Conservation (phyloP, 2,329 filamentous ascomycete genomes). For the Neopestalotiopsis clavispora region DNA sequence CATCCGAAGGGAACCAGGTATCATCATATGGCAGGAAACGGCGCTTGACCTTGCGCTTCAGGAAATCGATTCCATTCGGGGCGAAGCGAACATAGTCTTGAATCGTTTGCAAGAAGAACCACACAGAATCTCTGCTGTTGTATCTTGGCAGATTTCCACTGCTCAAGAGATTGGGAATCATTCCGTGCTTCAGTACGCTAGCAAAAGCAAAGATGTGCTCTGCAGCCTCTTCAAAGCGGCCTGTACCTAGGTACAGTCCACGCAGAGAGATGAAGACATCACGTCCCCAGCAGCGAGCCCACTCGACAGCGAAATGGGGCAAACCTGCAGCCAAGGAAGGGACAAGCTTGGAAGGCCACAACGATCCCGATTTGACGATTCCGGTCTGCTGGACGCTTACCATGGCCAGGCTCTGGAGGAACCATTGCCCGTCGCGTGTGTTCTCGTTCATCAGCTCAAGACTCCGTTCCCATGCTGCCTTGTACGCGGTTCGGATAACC, state of each 20-base stretch:
- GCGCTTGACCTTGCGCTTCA: conserved; percentile 78
- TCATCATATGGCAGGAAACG: conserved; percentile 96
- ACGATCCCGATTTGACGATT: conserved; percentile 84
- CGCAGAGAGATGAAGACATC: conserved; percentile 96
- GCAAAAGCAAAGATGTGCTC: conserved; percentile 96
- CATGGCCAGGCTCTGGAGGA: conserved; percentile 86
- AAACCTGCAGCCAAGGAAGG: conserved; percentile 90
- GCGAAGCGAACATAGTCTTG: conserved; percentile 89
- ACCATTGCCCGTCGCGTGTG: conserved; percentile 81
- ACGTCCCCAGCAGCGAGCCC: conserved; percentile 96
- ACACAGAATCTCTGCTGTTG: conserved; percentile 94
- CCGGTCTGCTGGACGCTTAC: conserved; percentile 92
- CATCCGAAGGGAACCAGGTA: conserved; percentile 85
- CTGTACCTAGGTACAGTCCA: conserved; percentile 89
- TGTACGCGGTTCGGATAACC: conserved; percentile 85
- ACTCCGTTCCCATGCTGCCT: conserved; percentile 77
- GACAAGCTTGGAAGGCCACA: conserved; percentile 85
- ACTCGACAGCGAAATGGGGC: conserved; percentile 91
- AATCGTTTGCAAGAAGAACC: conserved; percentile 97
- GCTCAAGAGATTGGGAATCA: conserved; percentile 94
- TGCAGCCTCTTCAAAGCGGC: conserved; percentile 84
- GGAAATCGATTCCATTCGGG: conserved; percentile 74
- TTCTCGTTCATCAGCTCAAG: conserved; percentile 81
- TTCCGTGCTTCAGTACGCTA: conserved; percentile 95
- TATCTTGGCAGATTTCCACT: conserved; percentile 87